These are phyloP conservation scores for Polysphondylium violaceum DNA, from an alignment of 78 protist genomes.

Conservation along the genomic window DNA sequence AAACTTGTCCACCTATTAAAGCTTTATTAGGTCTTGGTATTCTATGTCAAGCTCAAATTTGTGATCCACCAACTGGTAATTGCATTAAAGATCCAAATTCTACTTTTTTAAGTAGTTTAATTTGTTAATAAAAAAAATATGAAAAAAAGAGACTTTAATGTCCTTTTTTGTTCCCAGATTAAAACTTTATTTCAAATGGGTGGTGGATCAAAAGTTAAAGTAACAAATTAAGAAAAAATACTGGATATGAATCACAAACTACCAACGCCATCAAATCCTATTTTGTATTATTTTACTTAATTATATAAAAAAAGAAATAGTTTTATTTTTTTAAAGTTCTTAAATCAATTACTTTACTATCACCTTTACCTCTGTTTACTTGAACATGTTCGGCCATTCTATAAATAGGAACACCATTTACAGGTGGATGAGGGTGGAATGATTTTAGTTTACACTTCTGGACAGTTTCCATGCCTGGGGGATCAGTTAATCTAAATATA, in stretches of 20 bases:
- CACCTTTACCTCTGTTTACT: conserved; percentile 26
- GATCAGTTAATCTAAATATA: conserved; percentile 70
- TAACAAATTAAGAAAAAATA: too few species aligned
- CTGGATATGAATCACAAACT: too few species aligned
- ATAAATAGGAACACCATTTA: conserved; percentile 70
- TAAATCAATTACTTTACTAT: conserved; percentile 68
- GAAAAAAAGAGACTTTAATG: too few species aligned
- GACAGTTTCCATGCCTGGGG: conserved; percentile 75
- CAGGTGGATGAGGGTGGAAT: conserved; percentile 82
- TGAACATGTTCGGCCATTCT: conserved; percentile 56
- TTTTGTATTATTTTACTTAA: neutral
- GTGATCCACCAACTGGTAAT: neutral
- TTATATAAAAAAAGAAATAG: neutral
- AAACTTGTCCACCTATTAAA: too few species aligned
- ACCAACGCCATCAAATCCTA: too few species aligned
- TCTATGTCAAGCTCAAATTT: neutral
- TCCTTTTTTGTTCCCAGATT: too few species aligned
- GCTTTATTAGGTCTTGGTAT: neutral
- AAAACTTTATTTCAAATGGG: too few species aligned
- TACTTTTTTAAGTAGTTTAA: neutral
- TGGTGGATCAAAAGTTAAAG: too few species aligned
- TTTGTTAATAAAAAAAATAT: too few species aligned
- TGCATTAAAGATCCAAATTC: neutral
- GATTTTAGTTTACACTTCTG: conserved; percentile 79
- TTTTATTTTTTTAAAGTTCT: conserved; percentile 23